phyloP scores from a whole-genome alignment of 345 rosid species.

The Eutrema yunnanense region DNA sequence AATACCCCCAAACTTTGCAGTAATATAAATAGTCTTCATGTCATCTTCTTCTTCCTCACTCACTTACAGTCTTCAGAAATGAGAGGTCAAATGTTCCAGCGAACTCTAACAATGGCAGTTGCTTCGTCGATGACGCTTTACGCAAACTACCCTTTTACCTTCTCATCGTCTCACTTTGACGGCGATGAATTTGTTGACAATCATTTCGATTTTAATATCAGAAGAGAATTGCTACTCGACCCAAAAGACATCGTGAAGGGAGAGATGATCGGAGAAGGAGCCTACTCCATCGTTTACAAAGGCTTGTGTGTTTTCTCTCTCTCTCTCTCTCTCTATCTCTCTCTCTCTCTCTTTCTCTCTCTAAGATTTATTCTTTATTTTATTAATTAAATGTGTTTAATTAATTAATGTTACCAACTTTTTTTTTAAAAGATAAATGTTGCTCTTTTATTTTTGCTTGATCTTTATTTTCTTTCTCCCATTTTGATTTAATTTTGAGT shows the following conservation, averaged over 20 bases:
- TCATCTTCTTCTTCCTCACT: no score
- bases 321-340: no score
- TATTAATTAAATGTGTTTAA: background rate
- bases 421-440: background rate
- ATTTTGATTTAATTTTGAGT: background rate
- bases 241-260: constrained; percentile 23
- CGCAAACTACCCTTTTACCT: background rate
- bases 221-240: constrained; percentile 36
- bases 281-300: constrained; percentile 35
- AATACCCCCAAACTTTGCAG: no score
- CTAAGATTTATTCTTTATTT: background rate
- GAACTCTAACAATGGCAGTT: no score
- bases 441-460: background rate
- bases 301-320: constrained; percentile 53
- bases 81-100: no score
- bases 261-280: constrained; percentile 50
- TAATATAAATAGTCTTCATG: no score
- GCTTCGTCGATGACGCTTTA: background rate
- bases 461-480: background rate
- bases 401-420: background rate
- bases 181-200: background rate
- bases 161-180: background rate
- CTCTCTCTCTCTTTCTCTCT: no score
- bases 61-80: no score
- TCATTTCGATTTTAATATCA: constrained; percentile 35